These are phyloP conservation scores for Boletus sensibilis DNA, from an alignment of 768 basidiomycete genomes.

Conservation along the genomic window DNA sequence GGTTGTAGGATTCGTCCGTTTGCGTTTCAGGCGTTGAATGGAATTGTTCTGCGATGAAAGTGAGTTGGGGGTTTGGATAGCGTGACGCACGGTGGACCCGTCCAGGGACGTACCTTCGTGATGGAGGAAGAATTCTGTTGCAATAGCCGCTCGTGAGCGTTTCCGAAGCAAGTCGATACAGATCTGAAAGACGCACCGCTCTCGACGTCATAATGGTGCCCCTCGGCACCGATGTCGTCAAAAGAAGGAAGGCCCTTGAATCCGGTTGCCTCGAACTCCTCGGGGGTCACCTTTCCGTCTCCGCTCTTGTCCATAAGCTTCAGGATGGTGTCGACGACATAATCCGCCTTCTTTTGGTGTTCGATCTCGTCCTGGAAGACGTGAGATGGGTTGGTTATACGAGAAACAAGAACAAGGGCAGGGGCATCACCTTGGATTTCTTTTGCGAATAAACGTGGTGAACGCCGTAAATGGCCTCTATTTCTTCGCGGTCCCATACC, in stretches of 20 bases:
- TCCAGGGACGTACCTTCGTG: conserved; percentile 76
- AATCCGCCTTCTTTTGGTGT: conserved; percentile 78
- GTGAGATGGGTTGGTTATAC: not conserved
- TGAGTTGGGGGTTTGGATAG: not conserved
- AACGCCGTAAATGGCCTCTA: conserved; percentile 94
- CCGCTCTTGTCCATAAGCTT: conserved; percentile 66
- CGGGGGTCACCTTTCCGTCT: conserved; percentile 66
- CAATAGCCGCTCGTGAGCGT: not conserved
- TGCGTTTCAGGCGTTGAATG: conserved; percentile 98
- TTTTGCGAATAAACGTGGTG: conserved; percentile 88
- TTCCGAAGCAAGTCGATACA: not conserved
- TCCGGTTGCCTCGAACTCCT: conserved; percentile 73
- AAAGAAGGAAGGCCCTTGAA: conserved; percentile 80
- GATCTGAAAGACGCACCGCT: conserved; percentile 56
- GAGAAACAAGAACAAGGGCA: not conserved
- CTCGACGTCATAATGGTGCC: conserved; percentile 91
- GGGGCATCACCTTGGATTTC: conserved; percentile 58
- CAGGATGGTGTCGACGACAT: conserved; percentile 72
- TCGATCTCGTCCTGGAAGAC: conserved; percentile 62
- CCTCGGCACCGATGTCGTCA: conserved; percentile 80
- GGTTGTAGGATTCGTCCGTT: conserved; percentile 90
- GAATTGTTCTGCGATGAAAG: conserved; percentile 61
- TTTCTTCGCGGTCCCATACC: conserved; percentile 79
- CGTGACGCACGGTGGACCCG: no score
- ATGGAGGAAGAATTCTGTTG: conserved; percentile 87